Conservation (phyloP, 2,329 filamentous ascomycete species). For the Clonostachys byssicola region DNA sequence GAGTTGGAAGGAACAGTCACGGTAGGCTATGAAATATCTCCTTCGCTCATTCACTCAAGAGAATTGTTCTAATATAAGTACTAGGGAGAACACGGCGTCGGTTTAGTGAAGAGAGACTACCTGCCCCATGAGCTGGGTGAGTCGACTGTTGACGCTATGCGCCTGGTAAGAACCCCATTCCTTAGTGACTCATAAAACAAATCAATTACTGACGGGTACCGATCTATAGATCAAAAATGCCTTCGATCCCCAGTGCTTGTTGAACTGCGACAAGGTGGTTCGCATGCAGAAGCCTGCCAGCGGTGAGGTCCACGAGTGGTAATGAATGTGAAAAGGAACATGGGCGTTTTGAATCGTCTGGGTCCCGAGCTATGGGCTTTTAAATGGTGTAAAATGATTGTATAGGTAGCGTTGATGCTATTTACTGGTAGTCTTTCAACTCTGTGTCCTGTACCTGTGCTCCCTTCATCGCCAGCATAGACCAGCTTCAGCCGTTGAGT, state of each 20-base stretch:
- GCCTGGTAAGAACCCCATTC: slow-evolving; percentile 51
- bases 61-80: not conserved
- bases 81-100: slow-evolving; percentile 77
- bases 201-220: not conserved
- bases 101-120: slow-evolving; percentile 81
- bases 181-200: not conserved
- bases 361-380: too few relatives aligned
- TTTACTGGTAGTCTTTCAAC: too few relatives aligned
- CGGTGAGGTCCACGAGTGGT: slow-evolving; percentile 41
- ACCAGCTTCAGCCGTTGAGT: too few relatives aligned
- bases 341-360: too few relatives aligned
- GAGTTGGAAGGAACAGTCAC: slow-evolving; percentile 84
- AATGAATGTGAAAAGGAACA: not conserved
- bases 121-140: slow-evolving; percentile 73
- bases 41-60: not conserved
- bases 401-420: too few relatives aligned
- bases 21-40: slow-evolving; percentile 24
- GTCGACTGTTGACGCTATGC: slow-evolving; percentile 75
- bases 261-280: slow-evolving; percentile 68
- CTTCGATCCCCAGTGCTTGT: slow-evolving; percentile 69
- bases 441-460: too few relatives aligned
- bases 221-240: slow-evolving; percentile 67
- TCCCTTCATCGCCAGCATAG: too few relatives aligned
- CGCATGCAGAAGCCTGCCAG: slow-evolving; percentile 46
- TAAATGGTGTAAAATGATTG: too few relatives aligned